These are phyloP conservation scores for Aquilaria agallochum DNA, from an alignment of 441 rosid species.

Conservation along the genomic window DNA sequence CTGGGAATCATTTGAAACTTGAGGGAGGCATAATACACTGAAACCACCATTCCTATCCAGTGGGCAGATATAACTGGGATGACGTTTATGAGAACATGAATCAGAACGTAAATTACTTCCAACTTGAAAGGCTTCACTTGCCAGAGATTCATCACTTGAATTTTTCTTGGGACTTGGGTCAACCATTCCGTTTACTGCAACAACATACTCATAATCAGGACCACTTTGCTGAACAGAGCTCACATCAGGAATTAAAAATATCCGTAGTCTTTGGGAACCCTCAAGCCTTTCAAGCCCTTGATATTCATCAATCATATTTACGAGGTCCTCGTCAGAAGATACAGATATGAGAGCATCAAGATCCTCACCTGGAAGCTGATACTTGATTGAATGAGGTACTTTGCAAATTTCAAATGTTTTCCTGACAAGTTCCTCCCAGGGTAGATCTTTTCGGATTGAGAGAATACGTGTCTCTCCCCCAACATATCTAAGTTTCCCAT, in stretches of 20 bases:
- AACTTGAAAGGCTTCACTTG: conserved; percentile 33
- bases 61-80: conserved; percentile 27
- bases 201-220: conserved; percentile 39
- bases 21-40: conserved; percentile 30
- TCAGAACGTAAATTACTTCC: conserved; percentile 24
- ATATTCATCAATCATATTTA: conserved; percentile 62
- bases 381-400: conserved; percentile 48
- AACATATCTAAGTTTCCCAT: conserved; percentile 53
- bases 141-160: conserved; percentile 25
- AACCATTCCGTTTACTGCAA: conserved; percentile 34
- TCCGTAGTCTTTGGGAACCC: conserved; percentile 48
- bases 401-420: conserved; percentile 41
- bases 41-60: conserved; percentile 30
- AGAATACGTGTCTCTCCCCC: conserved; percentile 60
- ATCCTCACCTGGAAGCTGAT: conserved; percentile 75
- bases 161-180: conserved; percentile 34
- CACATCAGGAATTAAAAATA: conserved; percentile 47
- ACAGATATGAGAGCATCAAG: conserved; percentile 63
- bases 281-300: conserved; percentile 35
- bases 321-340: conserved; percentile 57
- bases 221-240: conserved; percentile 27
- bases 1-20: conserved; percentile 27
- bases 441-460: conserved; percentile 35
- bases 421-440: conserved; percentile 47
- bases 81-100: conserved; percentile 25